Conservation (phyloP, 805 yeast species). For the Martiniozyma abietophila region DNA sequence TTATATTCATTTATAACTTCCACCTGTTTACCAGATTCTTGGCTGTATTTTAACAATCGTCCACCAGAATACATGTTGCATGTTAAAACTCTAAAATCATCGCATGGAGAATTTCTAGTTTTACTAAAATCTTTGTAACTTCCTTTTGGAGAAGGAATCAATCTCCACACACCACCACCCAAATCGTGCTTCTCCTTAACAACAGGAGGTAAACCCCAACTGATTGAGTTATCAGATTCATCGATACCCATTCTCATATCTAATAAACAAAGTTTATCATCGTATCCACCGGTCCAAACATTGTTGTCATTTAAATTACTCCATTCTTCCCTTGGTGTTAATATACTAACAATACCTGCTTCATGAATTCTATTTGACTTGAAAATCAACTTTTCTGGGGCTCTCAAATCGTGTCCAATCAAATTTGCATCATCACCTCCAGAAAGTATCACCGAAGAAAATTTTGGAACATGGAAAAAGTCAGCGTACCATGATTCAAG, state of each 20-base stretch:
- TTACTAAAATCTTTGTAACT: no score
- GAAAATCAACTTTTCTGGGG: slow-evolving; percentile 28
- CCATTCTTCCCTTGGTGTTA: slow-evolving; percentile 43
- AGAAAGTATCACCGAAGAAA: slow-evolving; percentile 53
- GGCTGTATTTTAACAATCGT: slow-evolving; percentile 40
- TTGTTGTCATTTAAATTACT: slow-evolving; percentile 29
- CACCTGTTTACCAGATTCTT: slow-evolving; percentile 17
- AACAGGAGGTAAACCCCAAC: slow-evolving; percentile 38
- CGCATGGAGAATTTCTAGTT: no score
- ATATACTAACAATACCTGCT: slow-evolving; percentile 86
- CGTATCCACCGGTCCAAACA: slow-evolving; percentile 87
- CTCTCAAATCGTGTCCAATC: slow-evolving; percentile 61
- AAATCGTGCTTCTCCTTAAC: slow-evolving; percentile 38
- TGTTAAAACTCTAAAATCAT: slow-evolving; percentile 45
- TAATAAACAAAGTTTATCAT: slow-evolving; percentile 60
- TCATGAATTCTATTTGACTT: slow-evolving; percentile 54
- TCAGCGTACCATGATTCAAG: slow-evolving; percentile 87
- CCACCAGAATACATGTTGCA: slow-evolving; percentile 98
- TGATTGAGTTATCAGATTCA: slow-evolving; percentile 28
- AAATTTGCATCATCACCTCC: slow-evolving; percentile 88
- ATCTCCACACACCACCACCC: slow-evolving; percentile 95
- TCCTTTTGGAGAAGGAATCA: slow-evolving; percentile 50
- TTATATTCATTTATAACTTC: slow-evolving; percentile 38
- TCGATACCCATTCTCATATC: slow-evolving; percentile 49
- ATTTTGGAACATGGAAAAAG: slow-evolving; percentile 47